Evolutionary conservation across 805 yeast genomes (phyloP).

Genomic region (Clavispora santaluciae): DNA sequence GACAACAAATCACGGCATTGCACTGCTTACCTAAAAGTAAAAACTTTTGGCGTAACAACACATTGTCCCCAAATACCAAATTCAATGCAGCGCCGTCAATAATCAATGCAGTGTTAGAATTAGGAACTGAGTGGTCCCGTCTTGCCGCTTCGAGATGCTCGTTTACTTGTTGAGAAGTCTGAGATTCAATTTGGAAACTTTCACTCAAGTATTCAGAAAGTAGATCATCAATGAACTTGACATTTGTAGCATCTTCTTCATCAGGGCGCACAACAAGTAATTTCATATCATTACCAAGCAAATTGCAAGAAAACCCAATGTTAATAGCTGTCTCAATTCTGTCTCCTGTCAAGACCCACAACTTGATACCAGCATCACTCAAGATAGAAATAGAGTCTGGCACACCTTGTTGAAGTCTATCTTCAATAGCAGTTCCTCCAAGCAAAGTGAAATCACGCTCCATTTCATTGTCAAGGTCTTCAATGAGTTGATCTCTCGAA

Average conservation of each 20-base stretch:
- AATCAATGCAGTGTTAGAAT: conserved; percentile 61
- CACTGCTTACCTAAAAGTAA: conserved; percentile 73
- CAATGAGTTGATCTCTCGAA: conserved; percentile 56
- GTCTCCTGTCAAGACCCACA: conserved; percentile 84
- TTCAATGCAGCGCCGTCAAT: conserved; percentile 77
- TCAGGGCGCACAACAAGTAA: conserved; percentile 57
- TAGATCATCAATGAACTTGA: conserved; percentile 29
- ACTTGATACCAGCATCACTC: conserved; percentile 68
- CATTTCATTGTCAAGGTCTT: conserved; percentile 50
- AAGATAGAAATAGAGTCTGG: conserved; percentile 66
- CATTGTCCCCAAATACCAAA: conserved; percentile 45
- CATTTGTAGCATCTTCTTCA: conserved; percentile 32
- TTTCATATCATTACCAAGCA: conserved; percentile 64
- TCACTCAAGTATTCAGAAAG: conserved; percentile 46
- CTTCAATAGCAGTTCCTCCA: conserved; percentile 84
- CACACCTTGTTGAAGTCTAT: conserved; percentile 71
- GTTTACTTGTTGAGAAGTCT: conserved; percentile 26
- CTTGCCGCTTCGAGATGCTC: conserved; percentile 51
- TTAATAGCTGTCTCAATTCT: conserved; percentile 80
- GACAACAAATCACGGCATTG: conserved; percentile 76
- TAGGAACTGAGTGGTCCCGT: conserved; percentile 62
- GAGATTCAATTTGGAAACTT: conserved; percentile 50
- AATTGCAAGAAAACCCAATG: conserved; percentile 75
- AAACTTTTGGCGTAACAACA: conserved; percentile 42
- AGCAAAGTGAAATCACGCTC: conserved; percentile 53